Percentiles rank a stretch among this genome's conserved stretches.
Evolutionary conservation across 2,329 filamentous ascomycete species (phyloP).

Genomic region (Hymenoscyphus occultus): DNA sequence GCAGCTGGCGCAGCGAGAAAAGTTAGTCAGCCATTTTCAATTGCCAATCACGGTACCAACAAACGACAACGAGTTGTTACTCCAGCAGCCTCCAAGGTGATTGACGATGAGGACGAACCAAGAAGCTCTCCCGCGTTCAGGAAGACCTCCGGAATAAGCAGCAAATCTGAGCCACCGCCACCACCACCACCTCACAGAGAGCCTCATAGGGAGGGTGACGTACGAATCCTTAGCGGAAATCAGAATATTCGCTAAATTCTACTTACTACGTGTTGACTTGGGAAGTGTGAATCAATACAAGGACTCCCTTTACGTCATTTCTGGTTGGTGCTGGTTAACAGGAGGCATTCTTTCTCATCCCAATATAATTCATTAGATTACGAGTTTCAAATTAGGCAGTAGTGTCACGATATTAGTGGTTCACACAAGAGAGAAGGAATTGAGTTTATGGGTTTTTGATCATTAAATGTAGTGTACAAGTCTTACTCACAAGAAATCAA

Average conservation of each 20-base stretch:
- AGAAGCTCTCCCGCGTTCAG: conserved; percentile 32
- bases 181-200: conserved; percentile 12
- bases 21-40: conserved; percentile 9
- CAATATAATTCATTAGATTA: not conserved
- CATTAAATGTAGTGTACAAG: conserved; percentile 3
- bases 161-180: conserved; percentile 16
- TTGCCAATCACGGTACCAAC: conserved; percentile 22
- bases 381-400: not conserved
- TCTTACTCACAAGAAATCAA: conserved; percentile 1
- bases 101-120: conserved; percentile 49
- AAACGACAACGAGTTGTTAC: conserved; percentile 50
- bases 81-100: conserved; percentile 44
- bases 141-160: conserved; percentile 25
- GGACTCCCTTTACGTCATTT: not conserved
- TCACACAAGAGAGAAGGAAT: not conserved
- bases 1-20: conserved; percentile 18
- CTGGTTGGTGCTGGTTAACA: not conserved
- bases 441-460: not conserved
- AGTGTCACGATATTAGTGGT: not conserved
- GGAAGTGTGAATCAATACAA: not conserved
- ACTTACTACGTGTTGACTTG: not conserved
- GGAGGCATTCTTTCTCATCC: not conserved
- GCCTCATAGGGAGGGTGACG: conserved; percentile 19
- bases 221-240: conserved; percentile 26
- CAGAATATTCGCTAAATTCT: conserved; percentile 24